Percentiles rank a stretch among this genome's conserved stretches.
These are phyloP conservation scores for Paramecium sonneborni DNA, from an alignment of 73 alveolate species.

Conservation along the genomic window DNA sequence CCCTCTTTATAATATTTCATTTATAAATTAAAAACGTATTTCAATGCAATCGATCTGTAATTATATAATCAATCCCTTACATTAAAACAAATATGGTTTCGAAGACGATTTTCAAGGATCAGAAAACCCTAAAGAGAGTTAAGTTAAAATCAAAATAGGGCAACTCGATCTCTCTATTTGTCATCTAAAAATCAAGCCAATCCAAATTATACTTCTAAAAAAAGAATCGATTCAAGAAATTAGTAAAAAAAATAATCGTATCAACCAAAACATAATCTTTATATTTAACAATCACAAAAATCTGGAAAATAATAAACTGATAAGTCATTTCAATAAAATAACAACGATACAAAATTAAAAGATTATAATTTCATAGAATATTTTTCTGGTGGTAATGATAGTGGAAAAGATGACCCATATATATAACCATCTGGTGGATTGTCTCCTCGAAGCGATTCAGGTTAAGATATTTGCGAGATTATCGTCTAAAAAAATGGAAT, in stretches of 20 bases:
- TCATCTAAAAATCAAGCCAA: not conserved
- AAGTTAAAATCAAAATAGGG: not conserved
- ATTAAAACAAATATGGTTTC: not conserved
- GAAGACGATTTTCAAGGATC: not conserved
- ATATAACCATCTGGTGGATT: not conserved
- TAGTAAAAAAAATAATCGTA: not conserved
- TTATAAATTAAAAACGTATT: conserved; percentile 1
- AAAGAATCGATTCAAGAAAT: not conserved
- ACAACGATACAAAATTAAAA: not conserved
- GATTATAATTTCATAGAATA: not conserved
- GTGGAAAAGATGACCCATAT: not conserved
- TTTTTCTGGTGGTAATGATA: not conserved
- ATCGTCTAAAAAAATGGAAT: not conserved
- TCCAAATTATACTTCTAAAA: not conserved
- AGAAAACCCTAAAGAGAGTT: not conserved
- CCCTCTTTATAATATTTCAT: not conserved
- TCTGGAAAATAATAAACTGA: not conserved
- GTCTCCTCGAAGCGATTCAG: not conserved
- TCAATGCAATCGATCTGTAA: not conserved
- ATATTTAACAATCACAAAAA: not conserved
- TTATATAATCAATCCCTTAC: not conserved
- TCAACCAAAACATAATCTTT: not conserved
- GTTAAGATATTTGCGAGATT: not conserved
- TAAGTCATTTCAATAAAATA: not conserved
- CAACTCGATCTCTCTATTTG: not conserved